These are phyloP conservation scores for Arthroderma sp. DNA, from an alignment of 2,329 filamentous ascomycete genomes.

Conservation along the genomic window DNA sequence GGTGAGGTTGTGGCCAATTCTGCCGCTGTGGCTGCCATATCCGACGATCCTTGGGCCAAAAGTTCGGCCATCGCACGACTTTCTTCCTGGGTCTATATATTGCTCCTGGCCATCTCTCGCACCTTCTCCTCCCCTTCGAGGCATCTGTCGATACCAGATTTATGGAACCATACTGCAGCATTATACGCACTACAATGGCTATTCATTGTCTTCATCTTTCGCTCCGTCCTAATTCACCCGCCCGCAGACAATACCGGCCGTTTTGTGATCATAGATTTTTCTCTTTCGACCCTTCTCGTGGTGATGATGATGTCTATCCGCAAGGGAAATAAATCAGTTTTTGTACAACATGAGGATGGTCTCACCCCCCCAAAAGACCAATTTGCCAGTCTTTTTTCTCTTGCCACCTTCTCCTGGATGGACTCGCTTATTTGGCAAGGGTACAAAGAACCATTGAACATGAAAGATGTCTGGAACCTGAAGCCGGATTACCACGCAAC, in stretches of 20 bases:
- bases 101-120: conserved; percentile 59
- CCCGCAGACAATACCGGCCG: conserved; percentile 48
- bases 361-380: conserved; percentile 80
- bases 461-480: conserved; percentile 85
- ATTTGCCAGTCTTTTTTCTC: conserved; percentile 73
- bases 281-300: conserved; percentile 59
- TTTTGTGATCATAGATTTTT: conserved; percentile 61
- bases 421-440: conserved; percentile 80
- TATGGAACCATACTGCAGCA: conserved; percentile 87
- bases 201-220: conserved; percentile 62
- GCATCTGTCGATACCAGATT: conserved; percentile 53
- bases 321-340: conserved; percentile 80
- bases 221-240: conserved; percentile 71
- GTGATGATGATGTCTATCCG: conserved; percentile 66
- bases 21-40: conserved; percentile 45
- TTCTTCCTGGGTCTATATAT: conserved; percentile 66
- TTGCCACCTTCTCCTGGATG: conserved; percentile 81
- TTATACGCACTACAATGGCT: conserved; percentile 79
- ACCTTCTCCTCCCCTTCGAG: conserved; percentile 49
- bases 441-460: conserved; percentile 70
- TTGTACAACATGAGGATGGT: conserved; percentile 77
- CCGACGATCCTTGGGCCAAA: conserved; percentile 47
- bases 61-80: conserved; percentile 54
- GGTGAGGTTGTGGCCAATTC: conserved; percentile 59
- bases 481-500: conserved; percentile 78